Evolutionary conservation across 148 eudicot genomes (phyloP).

Genomic region (Persicaria tinctoria): DNA sequence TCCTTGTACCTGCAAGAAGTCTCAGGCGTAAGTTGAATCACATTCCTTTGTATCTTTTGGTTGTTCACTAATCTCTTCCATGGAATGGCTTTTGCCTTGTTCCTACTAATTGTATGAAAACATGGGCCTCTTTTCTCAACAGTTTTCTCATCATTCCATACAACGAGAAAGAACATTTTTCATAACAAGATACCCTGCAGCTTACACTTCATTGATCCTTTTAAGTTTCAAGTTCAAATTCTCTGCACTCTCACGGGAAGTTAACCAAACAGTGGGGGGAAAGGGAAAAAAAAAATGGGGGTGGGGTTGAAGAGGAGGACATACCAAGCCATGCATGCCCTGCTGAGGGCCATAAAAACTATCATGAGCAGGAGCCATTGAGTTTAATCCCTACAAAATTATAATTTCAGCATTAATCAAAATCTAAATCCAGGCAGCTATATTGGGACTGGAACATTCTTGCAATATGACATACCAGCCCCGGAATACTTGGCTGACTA

Average conservation of each 20-base stretch:
- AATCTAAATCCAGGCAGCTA: slow-evolving; percentile 8
- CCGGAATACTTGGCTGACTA: slow-evolving; percentile 67
- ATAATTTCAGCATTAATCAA: slow-evolving; percentile 1
- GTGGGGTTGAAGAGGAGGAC: not conserved
- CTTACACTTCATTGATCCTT: not conserved
- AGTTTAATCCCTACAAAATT: slow-evolving; percentile 56
- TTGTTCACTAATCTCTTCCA: not conserved
- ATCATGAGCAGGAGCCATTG: slow-evolving; percentile 77
- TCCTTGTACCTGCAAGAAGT: slow-evolving; percentile 38
- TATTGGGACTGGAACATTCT: slow-evolving; percentile 5
- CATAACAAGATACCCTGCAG: not conserved
- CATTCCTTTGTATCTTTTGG: not conserved
- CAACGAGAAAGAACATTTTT: not conserved
- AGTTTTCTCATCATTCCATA: not conserved
- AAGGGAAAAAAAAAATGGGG: too few relatives aligned
- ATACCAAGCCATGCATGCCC: slow-evolving; percentile 75
- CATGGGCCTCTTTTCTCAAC: too few relatives aligned
- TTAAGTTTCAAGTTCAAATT: not conserved
- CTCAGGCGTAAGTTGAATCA: slow-evolving; percentile 2
- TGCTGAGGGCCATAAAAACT: slow-evolving; percentile 66
- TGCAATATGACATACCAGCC: slow-evolving; percentile 55
- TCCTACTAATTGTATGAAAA: not conserved
- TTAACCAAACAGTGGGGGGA: not conserved
- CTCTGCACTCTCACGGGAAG: not conserved
- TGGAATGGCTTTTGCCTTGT: not conserved